A percentile compares a stretch with the other conserved stretches of the same genome.
These are phyloP conservation scores for Casuarina glauca DNA, from an alignment of 306 rosid species.

Conservation along the genomic window DNA sequence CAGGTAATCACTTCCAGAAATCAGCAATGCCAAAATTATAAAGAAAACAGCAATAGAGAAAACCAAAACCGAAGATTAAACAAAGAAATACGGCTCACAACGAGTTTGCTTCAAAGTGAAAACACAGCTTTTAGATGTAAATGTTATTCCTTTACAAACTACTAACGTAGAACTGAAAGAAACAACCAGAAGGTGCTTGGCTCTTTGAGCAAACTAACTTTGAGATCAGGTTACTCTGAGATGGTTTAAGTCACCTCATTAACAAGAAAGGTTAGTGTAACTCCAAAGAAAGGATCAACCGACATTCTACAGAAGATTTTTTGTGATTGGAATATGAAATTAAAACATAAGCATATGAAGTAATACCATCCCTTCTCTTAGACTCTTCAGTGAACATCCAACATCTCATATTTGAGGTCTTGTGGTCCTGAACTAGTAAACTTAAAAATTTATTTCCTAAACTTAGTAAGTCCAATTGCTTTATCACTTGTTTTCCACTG, in stretches of 20 bases:
- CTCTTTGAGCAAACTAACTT: neutral
- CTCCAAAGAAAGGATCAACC: neutral
- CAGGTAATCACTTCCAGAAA: neutral
- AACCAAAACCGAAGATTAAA: neutral
- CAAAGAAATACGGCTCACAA: neutral
- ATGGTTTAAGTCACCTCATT: neutral
- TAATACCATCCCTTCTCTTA: neutral
- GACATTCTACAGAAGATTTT: neutral
- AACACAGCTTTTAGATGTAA: neutral
- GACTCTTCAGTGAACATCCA: conserved; percentile 3
- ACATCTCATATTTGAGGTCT: neutral
- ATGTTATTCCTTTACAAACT: neutral
- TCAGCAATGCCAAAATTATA: neutral
- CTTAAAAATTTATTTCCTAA: neutral
- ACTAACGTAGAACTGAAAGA: neutral
- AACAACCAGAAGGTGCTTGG: neutral
- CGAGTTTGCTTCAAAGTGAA: neutral
- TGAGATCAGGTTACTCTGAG: neutral
- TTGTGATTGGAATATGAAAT: neutral
- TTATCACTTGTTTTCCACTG: neutral
- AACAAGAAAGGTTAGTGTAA: neutral
- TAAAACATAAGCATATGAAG: too few relatives aligned
- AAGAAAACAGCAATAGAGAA: conserved; percentile 7
- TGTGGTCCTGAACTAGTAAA: neutral
- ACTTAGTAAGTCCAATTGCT: neutral